These are phyloP conservation scores for Emergomyces orientalis DNA, from an alignment of 2,329 filamentous ascomycete species.

Conservation along the genomic window DNA sequence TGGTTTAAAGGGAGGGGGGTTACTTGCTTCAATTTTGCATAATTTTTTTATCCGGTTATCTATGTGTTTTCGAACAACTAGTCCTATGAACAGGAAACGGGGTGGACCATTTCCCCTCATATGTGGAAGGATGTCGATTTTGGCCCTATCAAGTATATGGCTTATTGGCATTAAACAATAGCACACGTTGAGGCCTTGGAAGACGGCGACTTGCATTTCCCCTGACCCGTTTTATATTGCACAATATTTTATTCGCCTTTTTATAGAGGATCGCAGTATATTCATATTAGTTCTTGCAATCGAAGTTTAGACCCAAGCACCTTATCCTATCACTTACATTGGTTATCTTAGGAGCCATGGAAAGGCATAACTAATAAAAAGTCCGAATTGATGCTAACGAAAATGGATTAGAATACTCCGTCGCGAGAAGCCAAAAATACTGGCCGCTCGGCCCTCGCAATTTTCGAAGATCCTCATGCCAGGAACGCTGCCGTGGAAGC, in stretches of 20 bases:
- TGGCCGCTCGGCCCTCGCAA: slow-evolving; percentile 23
- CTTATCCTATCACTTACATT: not conserved
- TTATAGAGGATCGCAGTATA: not conserved
- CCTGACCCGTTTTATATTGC: not conserved
- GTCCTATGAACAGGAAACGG: not conserved
- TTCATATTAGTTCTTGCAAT: not conserved
- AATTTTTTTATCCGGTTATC: not conserved
- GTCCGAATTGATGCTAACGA: not conserved
- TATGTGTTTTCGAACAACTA: not conserved
- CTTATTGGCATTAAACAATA: not conserved
- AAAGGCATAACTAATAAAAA: not conserved
- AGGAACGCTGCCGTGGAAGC: not conserved
- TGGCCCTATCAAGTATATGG: not conserved
- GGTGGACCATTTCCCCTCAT: not conserved
- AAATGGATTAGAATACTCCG: not conserved
- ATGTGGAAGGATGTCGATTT: not conserved
- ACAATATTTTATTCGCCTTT: not conserved
- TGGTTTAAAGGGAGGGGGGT: not conserved
- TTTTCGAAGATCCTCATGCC: slow-evolving; percentile 21
- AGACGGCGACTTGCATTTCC: not conserved
- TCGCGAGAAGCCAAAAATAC: not conserved
- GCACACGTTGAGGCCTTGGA: not conserved
- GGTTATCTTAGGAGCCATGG: not conserved
- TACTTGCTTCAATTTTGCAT: not conserved
- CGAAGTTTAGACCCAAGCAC: not conserved